These are phyloP conservation scores for Pisolithus thermaeus DNA, from an alignment of 1,284 basidiomycete genomes.

Conservation along the genomic window DNA sequence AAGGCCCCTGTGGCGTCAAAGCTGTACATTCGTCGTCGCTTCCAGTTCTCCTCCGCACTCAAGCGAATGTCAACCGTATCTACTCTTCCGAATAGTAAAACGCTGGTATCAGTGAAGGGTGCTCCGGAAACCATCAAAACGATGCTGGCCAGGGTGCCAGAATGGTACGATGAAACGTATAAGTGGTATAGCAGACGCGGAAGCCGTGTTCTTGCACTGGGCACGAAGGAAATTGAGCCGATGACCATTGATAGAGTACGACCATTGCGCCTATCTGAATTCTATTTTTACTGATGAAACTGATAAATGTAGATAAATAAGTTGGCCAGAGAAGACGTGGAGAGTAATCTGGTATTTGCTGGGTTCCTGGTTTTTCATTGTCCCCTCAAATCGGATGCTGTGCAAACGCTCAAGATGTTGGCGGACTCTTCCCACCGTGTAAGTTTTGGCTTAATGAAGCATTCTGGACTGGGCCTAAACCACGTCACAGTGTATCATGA, in stretches of 20 bases:
- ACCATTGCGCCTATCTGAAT: neutral
- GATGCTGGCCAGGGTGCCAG: slow-evolving; percentile 75
- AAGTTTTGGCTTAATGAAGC: slow-evolving; percentile 28
- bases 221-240: slow-evolving; percentile 73
- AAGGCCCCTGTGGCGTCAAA: slow-evolving; percentile 50
- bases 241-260: slow-evolving; percentile 61
- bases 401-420: slow-evolving; percentile 86
- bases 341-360: slow-evolving; percentile 72
- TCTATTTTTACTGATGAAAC: neutral
- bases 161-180: slow-evolving; percentile 85
- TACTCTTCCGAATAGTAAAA: slow-evolving; percentile 54
- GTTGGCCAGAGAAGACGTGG: slow-evolving; percentile 72
- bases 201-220: slow-evolving; percentile 87
- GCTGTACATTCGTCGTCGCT: slow-evolving; percentile 79
- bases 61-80: slow-evolving; percentile 95
- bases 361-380: slow-evolving; percentile 97
- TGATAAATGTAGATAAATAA: slow-evolving; percentile 67
- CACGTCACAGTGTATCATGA: slow-evolving; percentile 81
- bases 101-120: slow-evolving; percentile 79
- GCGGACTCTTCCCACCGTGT: slow-evolving; percentile 92
- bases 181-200: slow-evolving; percentile 90
- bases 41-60: slow-evolving; percentile 93
- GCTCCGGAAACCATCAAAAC: slow-evolving; percentile 90
- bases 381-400: slow-evolving; percentile 89
- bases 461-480: slow-evolving; percentile 4